These are phyloP conservation scores for Jaltomata sinuosa DNA, from an alignment of 257 asterid species.

Conservation along the genomic window DNA sequence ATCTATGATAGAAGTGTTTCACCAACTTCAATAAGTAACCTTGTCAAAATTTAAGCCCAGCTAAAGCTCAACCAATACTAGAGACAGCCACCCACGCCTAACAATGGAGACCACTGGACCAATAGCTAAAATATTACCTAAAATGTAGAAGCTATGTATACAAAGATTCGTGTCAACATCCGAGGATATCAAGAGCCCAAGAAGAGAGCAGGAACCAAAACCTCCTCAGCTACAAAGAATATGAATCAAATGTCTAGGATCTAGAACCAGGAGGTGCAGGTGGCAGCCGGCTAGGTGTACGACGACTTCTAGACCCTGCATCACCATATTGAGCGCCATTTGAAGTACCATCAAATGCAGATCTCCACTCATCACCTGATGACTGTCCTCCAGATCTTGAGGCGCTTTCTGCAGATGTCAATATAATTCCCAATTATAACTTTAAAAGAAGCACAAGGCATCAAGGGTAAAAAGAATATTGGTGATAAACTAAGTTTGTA, in stretches of 20 bases:
- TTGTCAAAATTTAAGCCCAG: background rate
- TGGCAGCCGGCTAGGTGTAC: slow-evolving; percentile 12
- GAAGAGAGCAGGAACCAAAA: background rate
- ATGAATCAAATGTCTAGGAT: background rate
- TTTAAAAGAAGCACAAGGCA: background rate
- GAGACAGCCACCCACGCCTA: background rate
- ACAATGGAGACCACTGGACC: background rate
- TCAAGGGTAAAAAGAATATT: background rate
- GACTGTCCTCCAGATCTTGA: background rate
- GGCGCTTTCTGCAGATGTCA: slow-evolving; percentile 1
- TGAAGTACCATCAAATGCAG: slow-evolving; percentile 12
- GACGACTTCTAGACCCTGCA: slow-evolving; percentile 7
- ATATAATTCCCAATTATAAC: background rate
- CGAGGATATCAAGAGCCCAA: background rate
- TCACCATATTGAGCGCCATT: slow-evolving; percentile 1
- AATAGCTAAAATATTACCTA: background rate
- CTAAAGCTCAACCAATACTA: background rate
- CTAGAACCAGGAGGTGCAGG: slow-evolving; percentile 15
- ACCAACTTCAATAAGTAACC: background rate
- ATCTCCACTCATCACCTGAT: slow-evolving; percentile 14
- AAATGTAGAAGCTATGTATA: background rate
- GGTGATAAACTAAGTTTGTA: background rate
- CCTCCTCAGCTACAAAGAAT: background rate
- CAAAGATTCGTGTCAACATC: background rate
- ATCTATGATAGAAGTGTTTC: background rate